Base-by-base conservation (phyloP, 225 moss, liverwort and hornwort genomes). In the Ulota crispa region DNA sequence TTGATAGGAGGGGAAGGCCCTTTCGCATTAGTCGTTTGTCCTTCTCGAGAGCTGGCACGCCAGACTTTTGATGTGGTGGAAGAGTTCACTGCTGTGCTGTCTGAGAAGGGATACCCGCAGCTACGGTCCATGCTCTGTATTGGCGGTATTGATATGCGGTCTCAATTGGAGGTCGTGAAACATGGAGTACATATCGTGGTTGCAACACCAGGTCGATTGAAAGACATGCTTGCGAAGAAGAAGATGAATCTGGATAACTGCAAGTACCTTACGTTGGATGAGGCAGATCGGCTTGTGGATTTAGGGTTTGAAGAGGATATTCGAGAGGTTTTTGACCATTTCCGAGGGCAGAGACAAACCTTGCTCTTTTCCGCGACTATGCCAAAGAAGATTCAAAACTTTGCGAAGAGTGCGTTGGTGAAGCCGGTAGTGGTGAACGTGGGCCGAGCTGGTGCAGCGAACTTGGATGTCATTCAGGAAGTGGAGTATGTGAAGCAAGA, bases 291-390 rank as follows among this genome's bases (percentile, higher is more conserved):
- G 59, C 85, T 89, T 18, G 82, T 89, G 53, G 89, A 89, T 83
- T 75, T 89, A 78, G 89, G 87, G 59, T 89, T 89, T 81, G 89
- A 89, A 52, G 87, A 87, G 71, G 87, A 89, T 28, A 89, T 87
- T 23, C 64, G 87, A 42, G 87, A 87, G 75, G 85, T 89, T 72
- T 87, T 89, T 72, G 87, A 85, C 31, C 87, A 87, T 66, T 87
- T 89, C 27, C 62, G 85, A 75, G 87, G 83, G 73, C 87, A 89
- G 75, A 83, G 89, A 59, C 89, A 89, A 62, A 89, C 89, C 0
- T 75, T 89, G 28, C 80, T 89, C 1, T 89, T 89, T 83, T 89
- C 89, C 16, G 89, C 89, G 4, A 89, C 89, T 20, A 89, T 89
- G 89, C 89, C 89, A 3, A 87, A 87, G 83, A 87, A 85, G 67